Evolutionary conservation across 2,329 filamentous ascomycete species (phyloP).

Genomic region (Stachybotrys chlorohalonatus): DNA sequence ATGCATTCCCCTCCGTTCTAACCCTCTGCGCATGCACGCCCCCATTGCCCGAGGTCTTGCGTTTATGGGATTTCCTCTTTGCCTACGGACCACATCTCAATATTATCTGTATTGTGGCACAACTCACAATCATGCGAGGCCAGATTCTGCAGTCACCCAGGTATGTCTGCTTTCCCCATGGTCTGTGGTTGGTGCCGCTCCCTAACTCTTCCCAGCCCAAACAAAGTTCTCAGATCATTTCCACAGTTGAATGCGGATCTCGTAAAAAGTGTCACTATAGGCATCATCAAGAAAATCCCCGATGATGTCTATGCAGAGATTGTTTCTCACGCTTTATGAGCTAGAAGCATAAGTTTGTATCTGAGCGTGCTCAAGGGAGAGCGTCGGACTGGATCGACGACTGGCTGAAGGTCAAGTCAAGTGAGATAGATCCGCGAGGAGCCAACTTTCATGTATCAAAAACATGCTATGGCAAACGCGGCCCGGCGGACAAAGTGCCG

Average conservation of each 20-base stretch:
- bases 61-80: conserved; percentile 95
- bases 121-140: conserved; percentile 80
- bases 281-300: conserved; percentile 82
- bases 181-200: too few species aligned
- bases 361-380: too few species aligned
- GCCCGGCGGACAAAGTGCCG: too few species aligned
- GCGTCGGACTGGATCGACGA: too few species aligned
- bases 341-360: too few species aligned
- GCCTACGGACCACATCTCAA: conserved; percentile 94
- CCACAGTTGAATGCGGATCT: conserved; percentile 74
- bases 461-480: too few species aligned
- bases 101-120: conserved; percentile 91
- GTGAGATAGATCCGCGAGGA: too few species aligned
- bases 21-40: conserved; percentile 95
- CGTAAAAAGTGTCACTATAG: conserved; percentile 77
- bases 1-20: conserved; percentile 90
- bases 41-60: conserved; percentile 82
- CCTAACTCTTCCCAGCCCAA: conserved; percentile 56
- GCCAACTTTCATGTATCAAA: too few species aligned
- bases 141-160: conserved; percentile 76
- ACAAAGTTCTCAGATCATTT: conserved; percentile 82
- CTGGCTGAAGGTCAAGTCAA: too few species aligned
- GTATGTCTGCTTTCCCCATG: conserved; percentile 33
- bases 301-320: conserved; percentile 87
- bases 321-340: conserved; percentile 69